Percentiles rank a stretch among this genome's conserved stretches.
phyloP scores from a whole-genome alignment of 306 rosid genomes.

The Herpetospermum pedunculosum region DNA sequence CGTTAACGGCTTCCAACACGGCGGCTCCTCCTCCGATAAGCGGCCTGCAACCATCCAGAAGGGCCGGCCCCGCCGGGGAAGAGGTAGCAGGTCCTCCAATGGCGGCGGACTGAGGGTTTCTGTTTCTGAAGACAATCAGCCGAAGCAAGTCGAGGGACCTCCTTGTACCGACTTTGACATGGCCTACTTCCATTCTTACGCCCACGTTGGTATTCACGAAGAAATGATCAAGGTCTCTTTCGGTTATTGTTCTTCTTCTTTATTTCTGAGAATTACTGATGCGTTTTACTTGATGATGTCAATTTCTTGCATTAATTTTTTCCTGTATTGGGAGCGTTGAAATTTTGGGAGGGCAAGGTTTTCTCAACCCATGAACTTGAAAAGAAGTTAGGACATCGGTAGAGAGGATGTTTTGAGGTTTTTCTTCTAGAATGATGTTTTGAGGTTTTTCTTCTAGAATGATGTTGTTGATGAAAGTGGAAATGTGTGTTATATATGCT shows the following conservation, averaged over 20 bases:
- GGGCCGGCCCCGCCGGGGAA: constrained; percentile 52
- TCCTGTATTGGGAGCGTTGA: background rate
- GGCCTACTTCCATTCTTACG: constrained; percentile 88
- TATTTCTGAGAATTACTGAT: background rate
- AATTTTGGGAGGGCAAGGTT: background rate
- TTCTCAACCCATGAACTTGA: background rate
- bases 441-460: background rate
- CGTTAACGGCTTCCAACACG: constrained; percentile 32
- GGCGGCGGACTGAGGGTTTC: constrained; percentile 53
- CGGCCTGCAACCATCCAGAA: constrained; percentile 21
- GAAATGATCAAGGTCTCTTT: constrained; percentile 84
- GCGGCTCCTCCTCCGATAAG: constrained; percentile 13
- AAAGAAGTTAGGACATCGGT: background rate
- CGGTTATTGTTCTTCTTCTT: background rate
- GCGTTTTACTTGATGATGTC: background rate
- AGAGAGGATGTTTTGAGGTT: background rate
- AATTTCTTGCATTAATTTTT: background rate
- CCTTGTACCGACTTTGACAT: constrained; percentile 88
- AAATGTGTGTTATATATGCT: background rate
- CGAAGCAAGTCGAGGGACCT: constrained; percentile 18
- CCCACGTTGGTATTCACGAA: constrained; percentile 93
- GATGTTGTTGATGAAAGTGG: background rate
- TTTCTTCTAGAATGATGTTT: too few species aligned
- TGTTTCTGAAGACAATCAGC: constrained; percentile 39
- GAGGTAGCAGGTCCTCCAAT: constrained; percentile 27